Base-by-base conservation (phyloP, 331 rosid species). In the Cydonia oblonga region DNA sequence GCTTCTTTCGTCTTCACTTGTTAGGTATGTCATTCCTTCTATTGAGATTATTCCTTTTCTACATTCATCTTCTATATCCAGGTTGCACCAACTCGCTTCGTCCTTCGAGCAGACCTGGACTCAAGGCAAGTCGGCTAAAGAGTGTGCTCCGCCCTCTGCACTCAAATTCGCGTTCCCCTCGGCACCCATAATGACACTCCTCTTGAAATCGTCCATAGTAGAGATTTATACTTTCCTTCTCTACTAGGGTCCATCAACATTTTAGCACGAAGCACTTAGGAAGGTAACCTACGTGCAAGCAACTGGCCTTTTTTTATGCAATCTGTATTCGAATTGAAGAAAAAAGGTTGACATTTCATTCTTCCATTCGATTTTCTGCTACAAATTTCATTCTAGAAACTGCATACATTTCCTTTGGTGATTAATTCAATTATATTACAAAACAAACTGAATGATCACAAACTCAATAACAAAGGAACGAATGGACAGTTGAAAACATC, bases 341-440 rank as follows among this genome's bases (percentile, higher is more conserved):
- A 46, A 46, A 46, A 46, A 15, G 9, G 53, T 46, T 16, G 40
- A 46, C 18, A 2, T 46, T 16, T 16, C 20, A 16, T 5, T 46
- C 53, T 46, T 46, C 53, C 53, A 46, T 15, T 46, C 53, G 19
- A 46, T 3, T 16, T 46, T 46, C n/a, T 46, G 20, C 53, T 46
- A 5, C 53, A 46, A 46, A 16, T 16, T 46, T 16, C 53, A 46
- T 6, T 70, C 26, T 26, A 20, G 38, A 29, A 58, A 46, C 64
- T 49, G 77, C 69, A 57, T 58, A 14, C 28, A 23, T 64, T 49
- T 58, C 16, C 52, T 16, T 59, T 40, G 67, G 44, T 18, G 76
- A 40, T 54, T 38, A 54, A 52, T 73, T 42, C 79, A 75, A 70
- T 20, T 49, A 66, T 78, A 64, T 71, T 71, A 75, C 81, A 78